Conservation (phyloP, 768 basidiomycete genomes). For the Coprinopsis sp. region DNA sequence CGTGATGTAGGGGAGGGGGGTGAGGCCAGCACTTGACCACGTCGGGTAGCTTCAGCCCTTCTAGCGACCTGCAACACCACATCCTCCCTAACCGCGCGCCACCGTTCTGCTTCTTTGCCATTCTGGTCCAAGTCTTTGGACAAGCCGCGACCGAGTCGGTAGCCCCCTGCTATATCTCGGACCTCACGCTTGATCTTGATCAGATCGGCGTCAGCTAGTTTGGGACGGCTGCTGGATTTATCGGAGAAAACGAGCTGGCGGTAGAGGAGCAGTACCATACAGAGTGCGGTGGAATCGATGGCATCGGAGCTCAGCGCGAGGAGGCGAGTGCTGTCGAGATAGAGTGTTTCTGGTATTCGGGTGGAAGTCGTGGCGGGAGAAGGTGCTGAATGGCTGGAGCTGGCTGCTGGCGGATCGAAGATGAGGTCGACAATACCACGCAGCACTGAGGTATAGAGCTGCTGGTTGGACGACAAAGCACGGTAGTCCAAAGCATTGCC, state of each 20-base stretch:
- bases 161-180: slow-evolving; percentile 56
- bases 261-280: slow-evolving; percentile 78
- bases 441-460: slow-evolving; percentile 51
- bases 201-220: slow-evolving; percentile 49
- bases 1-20: slow-evolving; percentile 17
- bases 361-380: slow-evolving; percentile 10
- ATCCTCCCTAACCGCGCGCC: slow-evolving; percentile 54
- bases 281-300: slow-evolving; percentile 66
- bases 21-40: slow-evolving; percentile 14
- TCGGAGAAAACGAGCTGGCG: slow-evolving; percentile 65
- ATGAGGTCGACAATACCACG: slow-evolving; percentile 62
- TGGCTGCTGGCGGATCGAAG: slow-evolving; percentile 44
- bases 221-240: slow-evolving; percentile 32
- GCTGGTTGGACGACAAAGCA: slow-evolving; percentile 46
- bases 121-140: slow-evolving; percentile 14
- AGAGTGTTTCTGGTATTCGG: slow-evolving; percentile 65
- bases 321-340: slow-evolving; percentile 73
- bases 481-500: slow-evolving; percentile 38
- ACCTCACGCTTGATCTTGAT: slow-evolving; percentile 69
- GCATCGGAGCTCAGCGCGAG: slow-evolving; percentile 64
- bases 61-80: slow-evolving; percentile 73
- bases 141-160: slow-evolving; percentile 61
- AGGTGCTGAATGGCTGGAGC: slow-evolving; percentile 19
- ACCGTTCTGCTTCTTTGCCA: slow-evolving; percentile 42
- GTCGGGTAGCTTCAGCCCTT: slow-evolving; percentile 51